A percentile compares a stretch with the other conserved stretches of the same genome.
phyloP scores from a whole-genome alignment of 1,284 basidiomycete species.

The Cerioporus squamosus region DNA sequence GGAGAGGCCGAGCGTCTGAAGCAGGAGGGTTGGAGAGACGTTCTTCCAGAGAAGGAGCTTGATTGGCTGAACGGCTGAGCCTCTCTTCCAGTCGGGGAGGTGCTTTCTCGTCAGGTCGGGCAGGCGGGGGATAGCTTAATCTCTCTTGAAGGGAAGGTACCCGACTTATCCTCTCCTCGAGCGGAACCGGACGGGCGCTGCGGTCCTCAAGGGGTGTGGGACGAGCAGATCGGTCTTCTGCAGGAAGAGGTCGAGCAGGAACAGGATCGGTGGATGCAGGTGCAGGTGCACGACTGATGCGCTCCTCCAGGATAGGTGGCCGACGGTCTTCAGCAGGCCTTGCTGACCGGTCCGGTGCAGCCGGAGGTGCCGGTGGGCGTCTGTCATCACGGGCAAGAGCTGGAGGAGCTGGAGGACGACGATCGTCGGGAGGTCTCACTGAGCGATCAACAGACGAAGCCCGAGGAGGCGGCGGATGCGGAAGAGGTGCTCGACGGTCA shows the following conservation, averaged over 20 bases:
- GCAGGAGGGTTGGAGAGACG: slow-evolving; percentile 25
- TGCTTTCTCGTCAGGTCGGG: slow-evolving; percentile 23
- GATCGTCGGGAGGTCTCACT: slow-evolving; percentile 10
- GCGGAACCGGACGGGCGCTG: slow-evolving; percentile 21
- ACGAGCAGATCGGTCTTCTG: slow-evolving; percentile 24
- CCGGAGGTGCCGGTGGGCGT: slow-evolving; percentile 8
- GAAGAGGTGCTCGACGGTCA: slow-evolving; percentile 13
- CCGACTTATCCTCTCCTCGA: slow-evolving; percentile 36
- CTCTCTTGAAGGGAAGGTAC: slow-evolving; percentile 34
- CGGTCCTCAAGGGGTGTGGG: slow-evolving; percentile 23
- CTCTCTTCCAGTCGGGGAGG: slow-evolving; percentile 25
- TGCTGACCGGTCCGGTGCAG: slow-evolving; percentile 14
- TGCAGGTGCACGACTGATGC: slow-evolving; percentile 16
- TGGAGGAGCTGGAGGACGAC: slow-evolving; percentile 7
- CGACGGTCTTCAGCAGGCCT: slow-evolving; percentile 26
- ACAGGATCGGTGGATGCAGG: slow-evolving; percentile 15
- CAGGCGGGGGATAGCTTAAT: slow-evolving; percentile 19
- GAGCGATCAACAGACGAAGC: slow-evolving; percentile 3
- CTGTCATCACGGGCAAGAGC: slow-evolving; percentile 13
- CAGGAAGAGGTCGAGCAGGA: slow-evolving; percentile 19
- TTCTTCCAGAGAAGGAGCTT: slow-evolving; percentile 26
- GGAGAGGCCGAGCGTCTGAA: slow-evolving; percentile 23
- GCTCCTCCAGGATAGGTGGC: slow-evolving; percentile 20
- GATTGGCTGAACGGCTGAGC: slow-evolving; percentile 20
- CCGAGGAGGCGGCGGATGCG: slow-evolving; percentile 3